These are phyloP conservation scores for Thecaphora thlaspeos DNA, from an alignment of 1,284 basidiomycete genomes.

Conservation along the genomic window DNA sequence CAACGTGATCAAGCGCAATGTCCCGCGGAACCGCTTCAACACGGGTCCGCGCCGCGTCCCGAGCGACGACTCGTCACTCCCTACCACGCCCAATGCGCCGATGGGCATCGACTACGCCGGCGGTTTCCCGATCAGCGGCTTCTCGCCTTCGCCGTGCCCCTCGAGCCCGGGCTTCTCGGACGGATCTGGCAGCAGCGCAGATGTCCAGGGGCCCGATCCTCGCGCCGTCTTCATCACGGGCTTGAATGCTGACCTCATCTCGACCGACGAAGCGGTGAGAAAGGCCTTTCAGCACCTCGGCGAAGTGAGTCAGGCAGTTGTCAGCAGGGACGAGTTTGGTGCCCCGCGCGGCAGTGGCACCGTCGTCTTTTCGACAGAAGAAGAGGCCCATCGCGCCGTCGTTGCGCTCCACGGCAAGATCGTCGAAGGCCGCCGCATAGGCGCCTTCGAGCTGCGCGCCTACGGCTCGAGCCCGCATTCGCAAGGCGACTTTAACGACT, in stretches of 20 bases:
- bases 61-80: conserved; percentile 1
- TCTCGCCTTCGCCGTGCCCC: neutral
- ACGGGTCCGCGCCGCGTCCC: conserved; percentile 26
- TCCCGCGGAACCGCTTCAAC: conserved; percentile 37
- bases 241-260: conserved; percentile 16
- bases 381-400: conserved; percentile 11
- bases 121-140: neutral
- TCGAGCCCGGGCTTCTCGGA: conserved; percentile 2
- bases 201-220: conserved; percentile 2
- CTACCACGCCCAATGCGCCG: neutral
- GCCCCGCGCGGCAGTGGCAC: conserved; percentile 25
- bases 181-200: conserved; percentile 1
- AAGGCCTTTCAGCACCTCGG: conserved; percentile 21
- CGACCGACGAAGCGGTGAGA: conserved; percentile 28
- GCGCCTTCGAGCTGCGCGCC: conserved; percentile 10
- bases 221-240: conserved; percentile 19
- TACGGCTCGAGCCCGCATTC: neutral
- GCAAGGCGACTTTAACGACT: neutral
- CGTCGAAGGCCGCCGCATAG: conserved; percentile 16
- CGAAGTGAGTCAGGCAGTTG: conserved; percentile 7
- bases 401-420: conserved; percentile 18
- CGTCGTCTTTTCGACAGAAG: conserved; percentile 12
- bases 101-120: neutral
- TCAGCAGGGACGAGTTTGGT: conserved; percentile 16
- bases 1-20: conserved; percentile 29